Base-by-base conservation (phyloP, 768 basidiomycete genomes). In the Steccherinum ochraceum region DNA sequence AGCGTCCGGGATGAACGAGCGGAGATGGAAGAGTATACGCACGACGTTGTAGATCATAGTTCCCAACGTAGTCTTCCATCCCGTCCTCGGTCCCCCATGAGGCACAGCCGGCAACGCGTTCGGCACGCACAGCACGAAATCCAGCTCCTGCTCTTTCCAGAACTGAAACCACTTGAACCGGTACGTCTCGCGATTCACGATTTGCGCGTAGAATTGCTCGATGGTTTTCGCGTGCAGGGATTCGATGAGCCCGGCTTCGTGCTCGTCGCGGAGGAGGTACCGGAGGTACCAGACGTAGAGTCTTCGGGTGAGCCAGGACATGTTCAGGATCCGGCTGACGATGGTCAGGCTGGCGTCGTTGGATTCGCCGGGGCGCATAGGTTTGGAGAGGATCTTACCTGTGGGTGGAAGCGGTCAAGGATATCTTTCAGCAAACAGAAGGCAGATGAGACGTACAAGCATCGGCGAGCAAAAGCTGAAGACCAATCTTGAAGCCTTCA, bases 61-160 rank as follows among this genome's bases (percentile, higher is more conserved):
- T 7, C 7, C 30, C 30, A 35, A 35, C 30, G 30, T 35, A 7
- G 30, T 35, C 2, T 66, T 50, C 40, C 68, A 46, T 5, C 63
- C 66, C 40, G 61, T 60, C n/a, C 60, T 59, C 16, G 61, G 55
- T 1, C 62, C 48, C 3, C 65, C 62, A 20, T 61, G 12, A 1
- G 72, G 71, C 25, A 72, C 60, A 4, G 68, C 71, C 0, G 71
- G 64, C 35, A 59, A 25, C 23, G 66, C 42, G 58, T 67, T 65
- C 19, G 64, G 66, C 27, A 63, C 69, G 19, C 57, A 67, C 50
- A 66, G 58, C 20, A 67, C 55, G 54, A 64, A 72, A 57, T 71
- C 70, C 21, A 50, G 39, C 11, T 43, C 44, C 12, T 40, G 40
- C 2, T 49, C 50, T 20, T 54, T 44, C 54, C 43, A 48, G 2